A percentile compares a stretch with the other conserved stretches of the same genome.
Evolutionary conservation across 345 rosid species (phyloP).

Genomic region (Hibiscus mutabilis): DNA sequence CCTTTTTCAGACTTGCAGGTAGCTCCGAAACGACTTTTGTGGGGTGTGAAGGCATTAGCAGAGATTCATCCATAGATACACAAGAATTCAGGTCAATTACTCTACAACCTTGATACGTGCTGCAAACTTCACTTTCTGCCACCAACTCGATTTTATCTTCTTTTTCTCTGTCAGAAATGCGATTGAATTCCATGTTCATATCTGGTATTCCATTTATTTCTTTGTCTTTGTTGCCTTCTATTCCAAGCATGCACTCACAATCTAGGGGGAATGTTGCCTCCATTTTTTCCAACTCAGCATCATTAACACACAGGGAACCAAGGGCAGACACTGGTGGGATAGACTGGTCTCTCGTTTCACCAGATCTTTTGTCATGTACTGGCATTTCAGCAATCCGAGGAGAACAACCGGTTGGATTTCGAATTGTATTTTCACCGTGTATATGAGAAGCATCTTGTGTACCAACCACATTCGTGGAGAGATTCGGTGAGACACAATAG

Average conservation of each 20-base stretch:
- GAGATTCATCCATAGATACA: no score
- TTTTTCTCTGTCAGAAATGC: conserved; percentile 5
- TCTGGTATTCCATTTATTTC: conserved; percentile 3
- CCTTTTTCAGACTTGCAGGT: conserved; percentile 4
- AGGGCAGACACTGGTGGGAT: conserved; percentile 4
- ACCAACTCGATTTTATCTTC: conserved; percentile 4
- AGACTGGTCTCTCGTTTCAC: not conserved
- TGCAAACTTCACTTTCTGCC: conserved; percentile 4
- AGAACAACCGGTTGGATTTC: not conserved
- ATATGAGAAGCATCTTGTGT: not conserved
- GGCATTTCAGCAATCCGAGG: not conserved
- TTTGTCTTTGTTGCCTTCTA: not conserved
- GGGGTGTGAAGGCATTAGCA: no score
- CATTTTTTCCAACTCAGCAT: not conserved
- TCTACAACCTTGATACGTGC: no score
- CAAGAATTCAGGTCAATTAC: no score
- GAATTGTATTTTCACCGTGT: conserved; percentile 14
- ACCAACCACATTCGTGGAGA: conserved; percentile 11
- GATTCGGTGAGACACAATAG: conserved; percentile 12
- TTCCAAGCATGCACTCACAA: not conserved
- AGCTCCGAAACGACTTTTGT: no score
- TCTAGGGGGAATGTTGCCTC: not conserved
- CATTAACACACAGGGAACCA: not conserved
- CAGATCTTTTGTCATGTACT: not conserved
- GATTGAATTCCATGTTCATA: conserved; percentile 16